These are phyloP conservation scores for Russula compacta DNA, from an alignment of 768 basidiomycete species.

Conservation along the genomic window DNA sequence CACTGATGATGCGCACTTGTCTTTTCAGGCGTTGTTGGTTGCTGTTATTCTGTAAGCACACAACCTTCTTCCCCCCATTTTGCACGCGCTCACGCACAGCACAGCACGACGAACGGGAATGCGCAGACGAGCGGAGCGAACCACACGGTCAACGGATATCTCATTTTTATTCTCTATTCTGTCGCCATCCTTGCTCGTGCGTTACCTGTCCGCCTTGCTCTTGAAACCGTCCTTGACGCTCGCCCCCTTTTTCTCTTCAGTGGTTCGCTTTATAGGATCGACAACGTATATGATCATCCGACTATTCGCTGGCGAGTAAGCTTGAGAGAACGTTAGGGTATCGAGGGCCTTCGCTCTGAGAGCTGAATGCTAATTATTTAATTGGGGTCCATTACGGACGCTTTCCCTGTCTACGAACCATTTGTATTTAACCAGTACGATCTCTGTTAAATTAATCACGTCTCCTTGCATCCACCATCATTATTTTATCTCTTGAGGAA, in stretches of 20 bases:
- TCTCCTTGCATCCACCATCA: too few species aligned
- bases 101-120: constrained; percentile 40
- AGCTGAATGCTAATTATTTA: too few species aligned
- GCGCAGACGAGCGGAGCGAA: constrained; percentile 40
- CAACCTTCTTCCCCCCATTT: background rate
- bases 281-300: constrained; percentile 77
- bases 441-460: too few species aligned
- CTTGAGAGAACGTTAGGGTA: background rate
- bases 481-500: too few species aligned
- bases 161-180: constrained; percentile 82
- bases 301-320: constrained; percentile 80
- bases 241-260: constrained; percentile 30
- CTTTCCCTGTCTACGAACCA: too few species aligned
- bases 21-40: constrained; percentile 51
- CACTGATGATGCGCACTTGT: background rate
- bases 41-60: constrained; percentile 60
- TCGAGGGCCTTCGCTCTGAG: too few species aligned
- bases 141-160: constrained; percentile 68
- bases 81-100: background rate
- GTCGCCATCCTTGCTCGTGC: constrained; percentile 81
- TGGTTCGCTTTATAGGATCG: constrained; percentile 78
- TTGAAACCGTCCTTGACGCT: background rate
- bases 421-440: too few species aligned
- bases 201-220: constrained; percentile 27
- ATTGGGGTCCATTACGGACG: too few species aligned